Base-by-base conservation (phyloP, 1,284 basidiomycete genomes). In the Melampsora americana region DNA sequence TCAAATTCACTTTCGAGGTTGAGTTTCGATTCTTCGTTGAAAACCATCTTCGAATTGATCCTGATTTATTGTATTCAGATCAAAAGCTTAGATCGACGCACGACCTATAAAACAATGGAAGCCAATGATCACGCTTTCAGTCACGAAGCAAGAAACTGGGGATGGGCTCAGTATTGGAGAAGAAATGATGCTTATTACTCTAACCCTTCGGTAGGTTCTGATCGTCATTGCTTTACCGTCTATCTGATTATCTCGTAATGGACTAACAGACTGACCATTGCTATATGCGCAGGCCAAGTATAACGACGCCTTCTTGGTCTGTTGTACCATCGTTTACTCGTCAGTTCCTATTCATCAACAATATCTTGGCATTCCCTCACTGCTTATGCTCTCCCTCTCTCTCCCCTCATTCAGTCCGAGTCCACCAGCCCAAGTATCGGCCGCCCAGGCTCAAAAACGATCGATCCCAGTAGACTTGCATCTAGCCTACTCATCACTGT, bases 61-160 rank as follows among this genome's bases (percentile, higher is more conserved):
- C n/a, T 44, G 6, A 32, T n/a, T 23, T 76, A 11, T 59, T 59
- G n/a, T 9, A 18, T 56, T 48, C 66, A 79, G 79, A 78, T 77
- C 26, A 74, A 78, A 23, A 72, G 76, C 32, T 28, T 78, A 18
- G 79, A 79, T 39, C 77, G 80, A 26, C 66, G 80, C 12, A 61
- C 78, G 1, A 77, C 78, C 1, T 80, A 80, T 77, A 81, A 82
- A 69, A 76, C 77, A n/a, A 82, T 82, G 79, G 83, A 84, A 78
- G 83, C 83, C 7, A 80, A 82, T 77, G 82, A 84, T 69, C 83
- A 84, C 66, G 80, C 80, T 20, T 84, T 84, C 65, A 81, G 79
- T 61, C 79, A 81, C 71, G 80, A 81, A 71, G 83, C 82, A 28
- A 79, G 82, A 42, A 84, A 84, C 69, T 84, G 83, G 83, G 83